Evolutionary conservation across 192 early-diverging fungal genomes (phyloP), one percentile per base, ranked within the genome.

Genomic region (Linnemannia zychae): DNA sequence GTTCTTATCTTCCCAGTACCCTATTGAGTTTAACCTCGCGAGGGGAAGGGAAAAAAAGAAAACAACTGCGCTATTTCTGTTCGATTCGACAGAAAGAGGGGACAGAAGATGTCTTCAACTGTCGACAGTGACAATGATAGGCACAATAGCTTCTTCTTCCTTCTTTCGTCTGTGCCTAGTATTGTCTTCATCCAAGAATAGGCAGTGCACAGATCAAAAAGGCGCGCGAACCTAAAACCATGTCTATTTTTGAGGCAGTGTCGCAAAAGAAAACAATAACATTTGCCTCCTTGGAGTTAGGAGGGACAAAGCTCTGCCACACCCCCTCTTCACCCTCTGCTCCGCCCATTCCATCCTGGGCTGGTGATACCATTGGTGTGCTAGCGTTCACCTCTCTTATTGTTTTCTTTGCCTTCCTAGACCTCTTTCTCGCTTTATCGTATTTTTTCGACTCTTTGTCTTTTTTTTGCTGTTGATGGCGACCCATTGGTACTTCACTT

Each of bases 101-200:
- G 40, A 44, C 9, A 9, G 9, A 44, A 9, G 40, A 9, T 44
- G 40, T 44, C 40, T 44, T 44, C 40, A 44, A 44, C 9, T 44
- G n/a, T n/a, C n/a, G n/a, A n/a, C n/a, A n/a, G n/a, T n/a, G n/a
- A n/a, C n/a, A n/a, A n/a, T n/a, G n/a, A n/a, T n/a, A n/a, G n/a
- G n/a, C n/a, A n/a, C n/a, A n/a, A n/a, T n/a, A n/a, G n/a, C n/a
- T n/a, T n/a, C n/a, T n/a, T n/a, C n/a, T n/a, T n/a, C n/a, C n/a
- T n/a, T n/a, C n/a, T n/a, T n/a, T n/a, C n/a, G n/a, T n/a, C n/a
- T n/a, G n/a, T n/a, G n/a, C n/a, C n/a, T n/a, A n/a, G n/a, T n/a
- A n/a, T n/a, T n/a, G n/a, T n/a, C n/a, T n/a, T n/a, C n/a, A 63
- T 63, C 57, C 57, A 24, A 63, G 28, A 63, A 63, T 63, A 63